These are phyloP conservation scores for Aspergillus sp. DNA, from an alignment of 2,329 filamentous ascomycete genomes.

Conservation along the genomic window DNA sequence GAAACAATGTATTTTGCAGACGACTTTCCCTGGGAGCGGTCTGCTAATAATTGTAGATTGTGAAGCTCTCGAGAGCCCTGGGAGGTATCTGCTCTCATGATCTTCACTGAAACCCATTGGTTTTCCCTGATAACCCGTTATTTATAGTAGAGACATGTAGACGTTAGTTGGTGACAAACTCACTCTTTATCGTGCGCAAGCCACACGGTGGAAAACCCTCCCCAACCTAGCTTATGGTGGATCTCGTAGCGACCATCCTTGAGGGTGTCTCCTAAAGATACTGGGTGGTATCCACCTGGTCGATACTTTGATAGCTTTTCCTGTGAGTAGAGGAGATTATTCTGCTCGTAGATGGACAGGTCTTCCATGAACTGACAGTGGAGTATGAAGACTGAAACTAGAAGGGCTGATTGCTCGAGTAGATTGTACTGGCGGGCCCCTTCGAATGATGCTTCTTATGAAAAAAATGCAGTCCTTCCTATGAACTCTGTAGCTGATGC, in stretches of 20 bases:
- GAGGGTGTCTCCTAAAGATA: constrained; percentile 47
- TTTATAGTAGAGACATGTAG: too few species aligned
- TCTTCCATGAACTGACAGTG: constrained; percentile 4
- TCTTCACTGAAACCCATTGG: constrained; percentile 38
- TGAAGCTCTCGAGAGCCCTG: constrained; percentile 25
- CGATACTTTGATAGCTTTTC: constrained; percentile 35
- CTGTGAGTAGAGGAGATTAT: constrained; percentile 30
- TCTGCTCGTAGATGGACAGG: constrained; percentile 22
- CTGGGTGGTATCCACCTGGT: constrained; percentile 48
- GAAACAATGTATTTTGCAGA: constrained; percentile 30
- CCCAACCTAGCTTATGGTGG: constrained; percentile 50
- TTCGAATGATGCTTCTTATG: too few species aligned
- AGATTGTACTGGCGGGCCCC: too few species aligned
- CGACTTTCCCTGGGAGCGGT: constrained; percentile 13
- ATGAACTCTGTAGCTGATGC: too few species aligned
- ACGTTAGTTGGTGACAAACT: neutral
- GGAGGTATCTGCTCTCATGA: constrained; percentile 29
- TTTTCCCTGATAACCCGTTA: constrained; percentile 3
- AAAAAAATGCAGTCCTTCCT: too few species aligned
- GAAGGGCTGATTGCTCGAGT: too few species aligned
- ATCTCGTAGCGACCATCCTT: constrained; percentile 46
- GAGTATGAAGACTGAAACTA: too few species aligned
- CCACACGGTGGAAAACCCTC: constrained; percentile 52
- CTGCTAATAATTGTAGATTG: constrained; percentile 19
- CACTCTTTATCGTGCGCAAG: constrained; percentile 40